These are phyloP conservation scores for Thelonectria rubi DNA, from an alignment of 2,329 filamentous ascomycete genomes.

Conservation along the genomic window DNA sequence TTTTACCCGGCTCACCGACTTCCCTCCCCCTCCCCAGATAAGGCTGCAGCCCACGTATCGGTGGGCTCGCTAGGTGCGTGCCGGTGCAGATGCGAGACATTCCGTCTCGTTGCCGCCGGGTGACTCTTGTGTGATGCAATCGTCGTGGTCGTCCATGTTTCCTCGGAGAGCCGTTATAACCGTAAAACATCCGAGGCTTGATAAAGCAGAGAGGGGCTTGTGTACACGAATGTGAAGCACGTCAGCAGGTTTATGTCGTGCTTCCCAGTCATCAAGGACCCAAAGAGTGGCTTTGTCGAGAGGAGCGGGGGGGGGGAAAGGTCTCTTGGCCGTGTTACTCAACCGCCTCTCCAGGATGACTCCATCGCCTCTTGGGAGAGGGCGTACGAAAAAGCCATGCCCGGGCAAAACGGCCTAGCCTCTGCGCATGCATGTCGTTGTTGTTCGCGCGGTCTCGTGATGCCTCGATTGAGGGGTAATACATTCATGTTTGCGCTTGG, in stretches of 20 bases:
- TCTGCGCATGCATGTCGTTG: no score
- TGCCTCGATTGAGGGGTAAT: no score
- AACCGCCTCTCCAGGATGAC: no score
- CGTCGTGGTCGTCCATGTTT: no score
- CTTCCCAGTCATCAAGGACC: no score
- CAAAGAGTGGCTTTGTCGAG: neutral
- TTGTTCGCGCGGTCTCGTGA: no score
- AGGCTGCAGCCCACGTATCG: slow-evolving; percentile 20
- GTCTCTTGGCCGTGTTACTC: neutral
- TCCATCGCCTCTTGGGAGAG: no score
- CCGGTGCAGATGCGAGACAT: slow-evolving; percentile 19
- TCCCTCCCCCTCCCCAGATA: slow-evolving; percentile 23
- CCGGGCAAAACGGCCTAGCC: no score
- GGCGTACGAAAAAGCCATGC: no score
- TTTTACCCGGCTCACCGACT: slow-evolving; percentile 17
- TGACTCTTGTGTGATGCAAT: neutral
- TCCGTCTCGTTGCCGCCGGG: neutral
- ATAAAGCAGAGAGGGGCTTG: neutral
- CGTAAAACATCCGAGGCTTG: neutral
- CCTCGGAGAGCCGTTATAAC: slow-evolving; percentile 16
- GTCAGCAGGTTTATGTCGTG: slow-evolving; percentile 18
- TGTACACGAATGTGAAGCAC: neutral
- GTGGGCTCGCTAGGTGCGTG: neutral
- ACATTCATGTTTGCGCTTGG: no score
- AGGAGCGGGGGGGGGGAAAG: slow-evolving; percentile 9